Evolutionary conservation across 441 rosid species (phyloP), one percentile per base, ranked within the genome.

Genomic region (Pelargonium cotyledonis): DNA sequence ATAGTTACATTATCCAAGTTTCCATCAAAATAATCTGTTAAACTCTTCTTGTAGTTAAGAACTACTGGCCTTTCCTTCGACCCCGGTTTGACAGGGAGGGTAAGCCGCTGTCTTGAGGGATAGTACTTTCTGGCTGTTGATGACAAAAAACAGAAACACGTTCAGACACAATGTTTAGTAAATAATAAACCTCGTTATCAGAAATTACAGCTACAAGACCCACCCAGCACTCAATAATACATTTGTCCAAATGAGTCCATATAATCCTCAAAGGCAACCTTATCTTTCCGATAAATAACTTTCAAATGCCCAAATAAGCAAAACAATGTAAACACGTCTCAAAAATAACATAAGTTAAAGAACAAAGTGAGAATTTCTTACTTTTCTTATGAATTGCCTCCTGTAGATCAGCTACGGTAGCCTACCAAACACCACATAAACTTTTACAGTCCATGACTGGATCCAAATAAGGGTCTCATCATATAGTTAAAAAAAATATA

Each of bases 81-180:
- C 41, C 92, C 99, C 46, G 87, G 76, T 35, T 85, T 78, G 31
- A 91, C 80, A 0, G 99, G 94, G n/a, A 94, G 91, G 8, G 96
- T 91, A 29, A 94, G 91, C 70, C 94, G 86, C 86, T 94, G 99
- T 75, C 97, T 91, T n/a, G 99, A 91, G 55, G 99, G 96, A 72
- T 89, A 88, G 83, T 86, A 88, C 66, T 84, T 91, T 79, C 79
- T 94, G 68, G 89, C 98, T 93, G 89, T 78, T 67, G 69, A 76
- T 19, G 61, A 55, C 6, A 55, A 44, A 3, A 55, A 55, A 55
- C 3, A 3, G 7, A 19, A 55, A n/a, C 5, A 55, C 8, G 61
- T 18, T 55, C 11, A 55, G 61, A 16, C 23, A n/a, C 6, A 9
- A 55, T 55, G 26, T 16, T 16, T 55, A 15, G 19, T 8, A 11